Evolutionary conservation across 177 flowering plant genomes (phyloP), one percentile per base, ranked within the genome.

Genomic region (Vitis hybrid): DNA sequence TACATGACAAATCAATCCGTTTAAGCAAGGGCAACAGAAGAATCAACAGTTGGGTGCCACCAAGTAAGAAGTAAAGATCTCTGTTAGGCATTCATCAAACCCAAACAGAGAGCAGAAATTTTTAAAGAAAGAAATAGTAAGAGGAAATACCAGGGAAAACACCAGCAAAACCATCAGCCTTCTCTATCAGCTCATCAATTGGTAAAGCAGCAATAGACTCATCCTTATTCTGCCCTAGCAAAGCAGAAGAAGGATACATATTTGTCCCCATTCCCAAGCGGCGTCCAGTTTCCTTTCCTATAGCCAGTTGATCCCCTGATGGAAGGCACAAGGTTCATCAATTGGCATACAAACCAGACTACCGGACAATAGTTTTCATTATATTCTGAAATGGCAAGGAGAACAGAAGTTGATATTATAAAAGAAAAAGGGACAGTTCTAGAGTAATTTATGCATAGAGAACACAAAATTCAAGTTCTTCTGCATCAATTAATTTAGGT

Each of bases 181-280:
- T 90, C 70, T 92, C 97, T 59, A 92, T 92, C 71, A 92, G 80
- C 59, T 92, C 97, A 73, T 92, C 97, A 72, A 92, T 67, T 1
- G 95, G 94, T 65, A 92, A 80, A 65, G 92, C 84, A 69, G 82
- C 85, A 74, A 87, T 83, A 1, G 95, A 85, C 73, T 88, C 92
- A 77, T 88, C 93, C 82, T 90, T 88, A 74, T 81, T 66, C 79
- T 88, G 88, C 12, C 97, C 97, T 1, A 90, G 82, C 78, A 92
- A 81, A 76, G 93, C 86, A 64, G 97, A 92, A 39, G 97, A 87
- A 34, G 97, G 97, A 66, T 90, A 92, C 97, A 92, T 92, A 79
- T 92, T 92, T 59, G 93, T 92, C n/a, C 97, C 97, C 97, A 92
- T 92, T 75, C 97, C 97, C 69, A 92, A 68, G 10, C 97, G 87